Evolutionary conservation across 208 protist species (phyloP).

Genomic region (Leishmania tropica): DNA sequence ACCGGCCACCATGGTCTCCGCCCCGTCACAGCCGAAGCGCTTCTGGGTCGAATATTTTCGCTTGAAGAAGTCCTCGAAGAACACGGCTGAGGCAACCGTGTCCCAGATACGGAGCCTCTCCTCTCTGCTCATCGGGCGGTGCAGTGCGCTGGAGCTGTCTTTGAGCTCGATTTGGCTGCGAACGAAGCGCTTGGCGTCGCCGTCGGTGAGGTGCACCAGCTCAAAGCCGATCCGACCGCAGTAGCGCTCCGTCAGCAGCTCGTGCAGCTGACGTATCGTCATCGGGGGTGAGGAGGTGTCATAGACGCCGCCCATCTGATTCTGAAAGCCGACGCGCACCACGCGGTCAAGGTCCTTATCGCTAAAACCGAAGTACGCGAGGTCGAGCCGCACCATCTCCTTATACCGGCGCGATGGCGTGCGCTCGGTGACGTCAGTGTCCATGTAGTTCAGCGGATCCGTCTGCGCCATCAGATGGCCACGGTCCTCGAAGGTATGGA

Average conservation of each 20-base stretch:
- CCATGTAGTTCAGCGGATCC: conserved; percentile 81
- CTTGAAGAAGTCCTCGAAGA: conserved; percentile 96
- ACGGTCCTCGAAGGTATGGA: conserved; percentile 87
- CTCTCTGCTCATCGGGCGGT: conserved; percentile 57
- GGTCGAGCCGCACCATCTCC: conserved; percentile 70
- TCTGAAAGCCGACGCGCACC: conserved; percentile 83
- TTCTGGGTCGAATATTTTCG: conserved; percentile 96
- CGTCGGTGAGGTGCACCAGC: conserved; percentile 95
- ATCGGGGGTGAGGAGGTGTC: conserved; percentile 63
- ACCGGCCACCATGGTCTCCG: conserved; percentile 95
- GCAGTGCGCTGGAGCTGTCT: conserved; percentile 43
- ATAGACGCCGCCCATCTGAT: conserved; percentile 75
- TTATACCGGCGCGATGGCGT: conserved; percentile 60
- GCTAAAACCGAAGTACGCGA: conserved; percentile 86
- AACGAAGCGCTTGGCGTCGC: conserved; percentile 90
- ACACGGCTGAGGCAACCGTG: conserved; percentile 91
- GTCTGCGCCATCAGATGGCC: conserved; percentile 83
- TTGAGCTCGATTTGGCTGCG: conserved; percentile 91
- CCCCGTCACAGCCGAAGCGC: conserved; percentile 97
- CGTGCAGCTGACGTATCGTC: conserved; percentile 81
- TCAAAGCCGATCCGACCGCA: conserved; percentile 93
- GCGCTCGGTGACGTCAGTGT: conserved; percentile 45
- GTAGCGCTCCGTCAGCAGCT: conserved; percentile 84
- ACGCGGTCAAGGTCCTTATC: conserved; percentile 62
- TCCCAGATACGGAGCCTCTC: conserved; percentile 92